A percentile compares a stretch with the other conserved stretches of the same genome.
Conservation (phyloP, 192 early-diverging fungal genomes). For the Coemansia guatemalensis region DNA sequence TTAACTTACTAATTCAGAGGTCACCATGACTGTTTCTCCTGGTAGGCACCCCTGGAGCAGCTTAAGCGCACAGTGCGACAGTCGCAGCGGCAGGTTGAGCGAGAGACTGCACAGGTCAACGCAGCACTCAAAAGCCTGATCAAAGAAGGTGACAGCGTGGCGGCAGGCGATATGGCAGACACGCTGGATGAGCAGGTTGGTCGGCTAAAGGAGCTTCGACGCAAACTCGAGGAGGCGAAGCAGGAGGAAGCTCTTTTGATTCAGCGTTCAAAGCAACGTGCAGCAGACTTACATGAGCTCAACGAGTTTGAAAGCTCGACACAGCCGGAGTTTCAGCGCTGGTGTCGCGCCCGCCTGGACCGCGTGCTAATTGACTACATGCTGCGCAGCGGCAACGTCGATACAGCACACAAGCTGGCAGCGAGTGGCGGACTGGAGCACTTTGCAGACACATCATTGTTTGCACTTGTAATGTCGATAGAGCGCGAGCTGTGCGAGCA, state of each 20-base stretch:
- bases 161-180: slow-evolving; percentile 56
- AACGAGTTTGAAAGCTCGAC: slow-evolving; percentile 61
- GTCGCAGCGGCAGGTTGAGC: slow-evolving; percentile 81
- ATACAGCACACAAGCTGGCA: slow-evolving; percentile 72
- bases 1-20: neutral
- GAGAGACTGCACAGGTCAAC: slow-evolving; percentile 58
- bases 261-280: slow-evolving; percentile 66
- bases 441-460: slow-evolving; percentile 89
- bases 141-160: slow-evolving; percentile 43
- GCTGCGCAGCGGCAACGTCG: slow-evolving; percentile 79
- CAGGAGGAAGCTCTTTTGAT: slow-evolving; percentile 72
- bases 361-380: slow-evolving; percentile 95
- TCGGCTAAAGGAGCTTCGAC: slow-evolving; percentile 68
- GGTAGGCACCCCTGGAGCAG: slow-evolving; percentile 85
- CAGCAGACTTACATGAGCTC: slow-evolving; percentile 78
- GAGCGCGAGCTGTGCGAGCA: slow-evolving; percentile 70
- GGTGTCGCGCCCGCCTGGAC: slow-evolving; percentile 85
- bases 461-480: slow-evolving; percentile 76
- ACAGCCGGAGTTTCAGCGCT: slow-evolving; percentile 73
- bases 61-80: slow-evolving; percentile 69
- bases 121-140: slow-evolving; percentile 18
- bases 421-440: slow-evolving; percentile 46
- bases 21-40: neutral
- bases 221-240: slow-evolving; percentile 79
- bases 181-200: slow-evolving; percentile 66